These are phyloP conservation scores for Komagataella pseudopastoris DNA, from an alignment of 805 yeast species.

Conservation along the genomic window DNA sequence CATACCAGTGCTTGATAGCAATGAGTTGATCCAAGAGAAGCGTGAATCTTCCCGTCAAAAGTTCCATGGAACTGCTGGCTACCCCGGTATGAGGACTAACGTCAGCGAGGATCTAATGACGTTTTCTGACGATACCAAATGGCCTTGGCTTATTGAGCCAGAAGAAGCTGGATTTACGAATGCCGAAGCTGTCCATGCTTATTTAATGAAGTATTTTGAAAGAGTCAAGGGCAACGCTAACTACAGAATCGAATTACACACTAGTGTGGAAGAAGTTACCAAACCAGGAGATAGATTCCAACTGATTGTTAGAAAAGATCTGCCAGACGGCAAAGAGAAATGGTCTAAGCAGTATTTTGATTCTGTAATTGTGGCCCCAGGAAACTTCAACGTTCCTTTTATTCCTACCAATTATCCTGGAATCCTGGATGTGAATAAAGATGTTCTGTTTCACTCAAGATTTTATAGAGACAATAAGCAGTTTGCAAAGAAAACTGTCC, in stretches of 20 bases:
- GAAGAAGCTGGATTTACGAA: constrained; percentile 10
- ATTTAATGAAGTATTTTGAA: constrained; percentile 16
- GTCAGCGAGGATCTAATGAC: constrained; percentile 32
- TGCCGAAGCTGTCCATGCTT: constrained; percentile 16
- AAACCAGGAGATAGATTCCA: constrained; percentile 13
- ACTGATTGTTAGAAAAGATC: constrained; percentile 17
- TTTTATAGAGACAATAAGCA: constrained; percentile 17
- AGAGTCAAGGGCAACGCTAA: constrained; percentile 10
- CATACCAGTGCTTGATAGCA: constrained; percentile 14
- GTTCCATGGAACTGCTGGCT: constrained; percentile 18
- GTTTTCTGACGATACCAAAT: constrained; percentile 22
- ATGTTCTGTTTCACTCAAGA: constrained; percentile 42
- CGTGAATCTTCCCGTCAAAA: constrained; percentile 6
- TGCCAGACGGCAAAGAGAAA: constrained; percentile 10
- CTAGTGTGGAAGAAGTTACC: constrained; percentile 25
- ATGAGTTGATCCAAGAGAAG: constrained; percentile 15
- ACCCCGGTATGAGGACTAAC: constrained; percentile 21
- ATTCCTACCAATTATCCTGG: constrained; percentile 32
- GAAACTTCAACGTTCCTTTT: constrained; percentile 26
- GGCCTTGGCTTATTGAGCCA: constrained; percentile 16
- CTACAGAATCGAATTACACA: constrained; percentile 13
- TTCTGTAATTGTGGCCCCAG: constrained; percentile 25
- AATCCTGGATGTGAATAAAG: constrained; percentile 27
- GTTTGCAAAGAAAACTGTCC: constrained; percentile 11
- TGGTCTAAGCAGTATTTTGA: constrained; percentile 30